Percentiles rank a stretch among this genome's conserved stretches.
These are phyloP conservation scores for Dipteronia dyeriana DNA, from an alignment of 345 rosid species.

Conservation along the genomic window DNA sequence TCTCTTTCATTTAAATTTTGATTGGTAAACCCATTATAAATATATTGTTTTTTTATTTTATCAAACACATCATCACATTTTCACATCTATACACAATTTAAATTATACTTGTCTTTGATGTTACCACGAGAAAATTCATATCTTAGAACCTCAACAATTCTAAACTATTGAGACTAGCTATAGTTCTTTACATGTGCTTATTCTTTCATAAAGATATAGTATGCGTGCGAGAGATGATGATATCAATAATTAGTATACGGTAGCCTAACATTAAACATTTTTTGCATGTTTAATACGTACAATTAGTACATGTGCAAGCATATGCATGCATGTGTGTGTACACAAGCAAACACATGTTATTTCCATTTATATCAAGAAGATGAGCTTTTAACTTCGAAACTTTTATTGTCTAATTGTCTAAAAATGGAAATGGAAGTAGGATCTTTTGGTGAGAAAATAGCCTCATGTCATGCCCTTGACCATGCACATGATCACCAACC, in stretches of 20 bases:
- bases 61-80: too few species aligned
- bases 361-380: not conserved
- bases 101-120: too few species aligned
- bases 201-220: too few species aligned
- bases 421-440: not conserved
- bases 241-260: not conserved
- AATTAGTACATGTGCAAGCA: slow-evolving; percentile 5
- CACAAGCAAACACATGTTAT: not conserved
- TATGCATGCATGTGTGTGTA: slow-evolving; percentile 10
- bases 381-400: not conserved
- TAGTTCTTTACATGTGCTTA: too few species aligned
- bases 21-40: too few species aligned
- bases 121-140: too few species aligned
- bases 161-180: too few species aligned
- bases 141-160: too few species aligned
- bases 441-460: not conserved
- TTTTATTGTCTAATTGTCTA: not conserved
- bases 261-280: not conserved
- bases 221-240: not conserved
- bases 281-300: slow-evolving; percentile 5
- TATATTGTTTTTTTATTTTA: too few species aligned
- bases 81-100: too few species aligned
- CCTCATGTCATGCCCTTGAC: not conserved
- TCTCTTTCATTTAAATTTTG: too few species aligned
- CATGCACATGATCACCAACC: not conserved